A percentile compares a stretch with the other conserved stretches of the same genome.
Evolutionary conservation across 352 stramenopile genomes (phyloP).

Genomic region (Globisporangium nodosum): DNA sequence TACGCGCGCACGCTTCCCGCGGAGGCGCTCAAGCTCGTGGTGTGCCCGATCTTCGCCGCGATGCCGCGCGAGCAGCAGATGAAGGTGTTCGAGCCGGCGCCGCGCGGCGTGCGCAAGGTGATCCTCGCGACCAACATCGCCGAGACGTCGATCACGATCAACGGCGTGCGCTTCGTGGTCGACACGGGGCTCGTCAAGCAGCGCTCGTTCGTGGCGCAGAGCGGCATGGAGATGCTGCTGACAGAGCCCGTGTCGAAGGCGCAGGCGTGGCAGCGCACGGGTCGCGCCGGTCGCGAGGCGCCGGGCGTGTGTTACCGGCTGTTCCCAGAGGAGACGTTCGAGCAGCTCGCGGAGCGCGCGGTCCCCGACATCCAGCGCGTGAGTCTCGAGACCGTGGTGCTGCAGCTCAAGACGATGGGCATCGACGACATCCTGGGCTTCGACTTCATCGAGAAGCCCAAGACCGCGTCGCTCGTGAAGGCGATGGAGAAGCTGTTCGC

Average conservation of each 20-base stretch:
- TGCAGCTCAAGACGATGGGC: constrained; percentile 84
- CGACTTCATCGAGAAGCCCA: constrained; percentile 86
- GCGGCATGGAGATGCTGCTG: constrained; percentile 85
- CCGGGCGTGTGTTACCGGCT: constrained; percentile 77
- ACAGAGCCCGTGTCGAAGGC: constrained; percentile 86
- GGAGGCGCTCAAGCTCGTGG: constrained; percentile 67
- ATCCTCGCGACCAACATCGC: constrained; percentile 96
- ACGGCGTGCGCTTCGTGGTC: constrained; percentile 90
- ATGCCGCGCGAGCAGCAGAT: constrained; percentile 95
- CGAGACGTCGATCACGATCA: constrained; percentile 98
- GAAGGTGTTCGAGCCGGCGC: constrained; percentile 88
- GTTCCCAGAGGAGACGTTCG: constrained; percentile 83
- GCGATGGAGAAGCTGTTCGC: constrained; percentile 83
- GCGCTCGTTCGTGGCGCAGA: constrained; percentile 82
- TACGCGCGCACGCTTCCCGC: constrained; percentile 68
- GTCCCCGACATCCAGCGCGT: constrained; percentile 85
- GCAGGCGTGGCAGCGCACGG: constrained; percentile 88
- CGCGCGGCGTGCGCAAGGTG: constrained; percentile 84
- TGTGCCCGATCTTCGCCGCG: constrained; percentile 95
- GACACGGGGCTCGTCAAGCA: constrained; percentile 88
- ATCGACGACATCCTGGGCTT: constrained; percentile 84
- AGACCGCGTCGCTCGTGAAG: constrained; percentile 66
- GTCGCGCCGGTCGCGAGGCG: constrained; percentile 82
- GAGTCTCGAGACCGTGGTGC: constrained; percentile 75
- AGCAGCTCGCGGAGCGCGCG: constrained; percentile 67